Base-by-base conservation (phyloP, 208 protist species). In the Wallacemonas rigidus region DNA sequence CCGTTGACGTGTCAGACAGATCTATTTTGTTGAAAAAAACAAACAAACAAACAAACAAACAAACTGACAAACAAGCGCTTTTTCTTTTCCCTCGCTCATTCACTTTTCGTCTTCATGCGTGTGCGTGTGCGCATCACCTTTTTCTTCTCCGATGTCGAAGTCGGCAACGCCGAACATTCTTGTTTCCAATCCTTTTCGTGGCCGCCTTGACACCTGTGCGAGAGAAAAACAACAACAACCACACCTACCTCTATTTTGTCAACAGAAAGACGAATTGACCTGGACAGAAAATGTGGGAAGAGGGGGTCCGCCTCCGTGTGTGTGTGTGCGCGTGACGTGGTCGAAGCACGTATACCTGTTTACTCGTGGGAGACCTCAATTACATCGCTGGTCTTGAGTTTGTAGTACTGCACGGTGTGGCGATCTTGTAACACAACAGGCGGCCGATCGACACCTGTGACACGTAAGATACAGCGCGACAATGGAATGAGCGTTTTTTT, bases 401-500 rank as follows among this genome's bases (percentile, higher is more conserved):
- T 72, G 75, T 97, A 97, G 81, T 97, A 81, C 2, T 58, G 35
- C 35, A 97, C 61, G 7, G 79, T 71, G 75, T 96, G 91, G 2
- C 91, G 80, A 75, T 96, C 91, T 67, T 88, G 71, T 74, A 96
- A 67, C 51, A 71, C 73, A 12, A 68, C 35, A 1, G 69, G 51
- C 41, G 56, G 12, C 4, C 71, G 64, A 39, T 76, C 75, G 7
- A 44, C 72, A 26, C 55, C 60, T 51, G 56, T 69, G 14, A 82
- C 69, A 2, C 67, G 71, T 55, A 97, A 73, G 12, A 81, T 79
- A 77, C 88, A 93, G 2, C 92, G 88, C 1, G 90, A 91, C 43
- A 97, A 81, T 1, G 92, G 92, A 62, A 97, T 97, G 56, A 92
- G 77, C 44, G 92, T 97, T 43, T 76, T 76, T 14, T 82, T 82